Percentiles rank a stretch among this genome's conserved stretches.
These are phyloP conservation scores for Croton laevigatus DNA, from an alignment of 441 rosid genomes.

Conservation along the genomic window DNA sequence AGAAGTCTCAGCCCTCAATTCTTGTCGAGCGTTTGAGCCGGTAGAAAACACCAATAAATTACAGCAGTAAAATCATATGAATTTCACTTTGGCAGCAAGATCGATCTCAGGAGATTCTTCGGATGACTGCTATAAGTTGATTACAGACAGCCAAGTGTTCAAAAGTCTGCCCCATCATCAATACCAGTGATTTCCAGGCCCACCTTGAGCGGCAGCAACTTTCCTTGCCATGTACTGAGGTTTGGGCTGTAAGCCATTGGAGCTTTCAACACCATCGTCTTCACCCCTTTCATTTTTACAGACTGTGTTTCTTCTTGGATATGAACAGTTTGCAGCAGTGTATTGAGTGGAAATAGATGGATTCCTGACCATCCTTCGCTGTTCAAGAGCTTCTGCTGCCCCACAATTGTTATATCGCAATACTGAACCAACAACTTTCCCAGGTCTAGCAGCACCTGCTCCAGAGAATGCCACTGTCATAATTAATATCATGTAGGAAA, in stretches of 20 bases:
- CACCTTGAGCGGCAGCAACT: constrained; percentile 84
- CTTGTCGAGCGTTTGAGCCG: constrained; percentile 14
- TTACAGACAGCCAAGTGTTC: constrained; percentile 5
- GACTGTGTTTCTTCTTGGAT: constrained; percentile 62
- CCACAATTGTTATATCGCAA: constrained; percentile 79
- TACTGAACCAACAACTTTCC: constrained; percentile 81
- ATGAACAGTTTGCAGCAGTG: constrained; percentile 41
- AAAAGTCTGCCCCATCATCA: constrained; percentile 19
- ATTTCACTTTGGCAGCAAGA: constrained; percentile 15
- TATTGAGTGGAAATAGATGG: constrained; percentile 57
- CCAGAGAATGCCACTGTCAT: constrained; percentile 20
- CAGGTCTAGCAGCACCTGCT: constrained; percentile 81
- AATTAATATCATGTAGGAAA: background rate
- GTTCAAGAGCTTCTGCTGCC: constrained; percentile 68
- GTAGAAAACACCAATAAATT: constrained; percentile 8
- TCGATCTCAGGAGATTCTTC: background rate
- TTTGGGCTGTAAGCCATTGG: constrained; percentile 73
- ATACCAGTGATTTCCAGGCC: constrained; percentile 73
- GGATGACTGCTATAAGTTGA: constrained; percentile 1
- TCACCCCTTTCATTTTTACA: constrained; percentile 71
- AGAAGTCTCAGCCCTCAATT: background rate
- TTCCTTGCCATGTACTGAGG: constrained; percentile 78
- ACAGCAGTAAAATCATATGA: constrained; percentile 11
- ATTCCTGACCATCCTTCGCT: constrained; percentile 65
- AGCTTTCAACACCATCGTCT: constrained; percentile 59